These are phyloP conservation scores for Bipolaris zeicola DNA, from an alignment of 2,329 filamentous ascomycete genomes.

Conservation along the genomic window DNA sequence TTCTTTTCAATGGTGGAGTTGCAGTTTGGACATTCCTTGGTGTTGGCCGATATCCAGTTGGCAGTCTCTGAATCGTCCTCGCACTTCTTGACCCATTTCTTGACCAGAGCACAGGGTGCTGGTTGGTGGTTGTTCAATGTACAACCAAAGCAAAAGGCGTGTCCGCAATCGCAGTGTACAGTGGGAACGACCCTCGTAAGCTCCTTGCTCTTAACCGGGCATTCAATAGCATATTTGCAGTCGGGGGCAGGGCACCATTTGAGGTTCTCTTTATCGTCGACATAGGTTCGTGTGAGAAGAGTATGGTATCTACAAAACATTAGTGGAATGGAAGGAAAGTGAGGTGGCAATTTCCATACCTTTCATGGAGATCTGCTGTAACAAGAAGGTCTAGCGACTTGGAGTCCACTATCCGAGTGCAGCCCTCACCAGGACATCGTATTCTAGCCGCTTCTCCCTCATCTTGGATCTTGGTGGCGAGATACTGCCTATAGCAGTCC, in stretches of 20 bases:
- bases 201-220: slow-evolving; percentile 84
- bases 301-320: slow-evolving; percentile 70
- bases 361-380: slow-evolving; percentile 60
- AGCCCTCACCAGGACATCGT: slow-evolving; percentile 86
- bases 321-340: slow-evolving; percentile 5
- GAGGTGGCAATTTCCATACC: slow-evolving; percentile 48
- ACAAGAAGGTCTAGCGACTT: slow-evolving; percentile 82
- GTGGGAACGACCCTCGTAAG: slow-evolving; percentile 85
- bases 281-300: slow-evolving; percentile 89
- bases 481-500: slow-evolving; percentile 88
- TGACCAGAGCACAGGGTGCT: slow-evolving; percentile 87
- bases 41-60: slow-evolving; percentile 99
- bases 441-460: slow-evolving; percentile 96
- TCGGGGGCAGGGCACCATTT: slow-evolving; percentile 99
- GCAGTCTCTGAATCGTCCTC: slow-evolving; percentile 98
- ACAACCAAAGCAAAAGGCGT: slow-evolving; percentile 95
- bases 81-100: slow-evolving; percentile 97
- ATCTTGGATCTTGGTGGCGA: slow-evolving; percentile 89
- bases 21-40: slow-evolving; percentile 96
- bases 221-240: slow-evolving; percentile 91
- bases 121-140: slow-evolving; percentile 89
- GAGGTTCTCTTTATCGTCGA: slow-evolving; percentile 92
- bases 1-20: slow-evolving; percentile 99
- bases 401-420: slow-evolving; percentile 88
- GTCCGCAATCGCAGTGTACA: slow-evolving; percentile 81